Percentiles rank a stretch among this genome's conserved stretches.
These are phyloP conservation scores for Boletus nobilissimus DNA, from an alignment of 1,284 basidiomycete species.

Conservation along the genomic window DNA sequence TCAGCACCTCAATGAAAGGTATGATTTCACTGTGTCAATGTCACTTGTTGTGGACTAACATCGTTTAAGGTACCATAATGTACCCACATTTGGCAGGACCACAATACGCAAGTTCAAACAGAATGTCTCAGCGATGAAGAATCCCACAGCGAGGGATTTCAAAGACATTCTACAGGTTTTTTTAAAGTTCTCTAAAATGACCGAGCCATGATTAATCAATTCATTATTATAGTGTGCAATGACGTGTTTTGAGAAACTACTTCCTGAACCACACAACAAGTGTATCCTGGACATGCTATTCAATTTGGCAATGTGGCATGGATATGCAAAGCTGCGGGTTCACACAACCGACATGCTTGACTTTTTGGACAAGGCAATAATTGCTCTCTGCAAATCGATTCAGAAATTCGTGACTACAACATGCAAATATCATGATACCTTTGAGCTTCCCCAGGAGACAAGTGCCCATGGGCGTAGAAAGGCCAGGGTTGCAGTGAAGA, in stretches of 20 bases:
- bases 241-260: not conserved
- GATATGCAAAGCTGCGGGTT: not conserved
- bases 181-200: too few relatives aligned
- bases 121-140: too few relatives aligned
- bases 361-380: not conserved
- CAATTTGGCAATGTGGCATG: not conserved
- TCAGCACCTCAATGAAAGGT: too few relatives aligned
- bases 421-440: not conserved
- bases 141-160: too few relatives aligned
- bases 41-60: too few relatives aligned
- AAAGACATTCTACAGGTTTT: too few relatives aligned
- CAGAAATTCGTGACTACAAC: not conserved
- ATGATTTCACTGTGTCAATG: too few relatives aligned
- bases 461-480: not conserved
- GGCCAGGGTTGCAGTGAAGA: not conserved
- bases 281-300: not conserved
- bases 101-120: too few relatives aligned
- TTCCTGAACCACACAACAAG: not conserved
- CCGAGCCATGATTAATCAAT: too few relatives aligned
- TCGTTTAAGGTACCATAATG: too few relatives aligned
- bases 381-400: not conserved
- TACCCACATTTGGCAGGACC: too few relatives aligned
- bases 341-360: not conserved
- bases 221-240: not conserved
- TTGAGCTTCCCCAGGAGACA: not conserved